A percentile compares a stretch with the other conserved stretches of the same genome.
phyloP scores from a whole-genome alignment of 305 asterid genomes.

The Solanum hybrid region DNA sequence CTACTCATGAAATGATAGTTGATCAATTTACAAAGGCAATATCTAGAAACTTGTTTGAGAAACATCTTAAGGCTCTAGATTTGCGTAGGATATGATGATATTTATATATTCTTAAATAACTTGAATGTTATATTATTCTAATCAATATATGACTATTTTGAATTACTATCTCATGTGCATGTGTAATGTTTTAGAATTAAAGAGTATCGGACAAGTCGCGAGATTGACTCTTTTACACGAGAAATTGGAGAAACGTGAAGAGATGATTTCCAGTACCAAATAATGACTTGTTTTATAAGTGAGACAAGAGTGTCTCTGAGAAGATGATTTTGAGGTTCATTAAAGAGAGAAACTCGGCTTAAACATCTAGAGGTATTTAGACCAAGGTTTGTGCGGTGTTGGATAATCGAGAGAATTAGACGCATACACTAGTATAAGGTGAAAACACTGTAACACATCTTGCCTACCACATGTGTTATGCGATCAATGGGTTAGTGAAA shows the following conservation, averaged over 20 bases:
- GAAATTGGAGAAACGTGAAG: neutral
- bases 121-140: neutral
- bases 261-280: neutral
- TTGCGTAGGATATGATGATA: neutral
- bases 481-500: neutral
- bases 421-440: neutral
- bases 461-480: neutral
- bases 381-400: neutral
- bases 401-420: neutral
- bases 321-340: neutral
- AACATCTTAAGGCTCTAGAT: neutral
- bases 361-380: neutral
- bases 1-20: neutral
- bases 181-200: neutral
- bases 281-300: neutral
- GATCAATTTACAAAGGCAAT: too few relatives aligned
- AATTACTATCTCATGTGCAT: neutral
- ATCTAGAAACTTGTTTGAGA: neutral
- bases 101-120: too few relatives aligned
- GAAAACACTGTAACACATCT: neutral
- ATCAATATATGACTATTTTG: neutral
- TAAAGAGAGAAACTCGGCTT: neutral
- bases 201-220: neutral
- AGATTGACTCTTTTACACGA: neutral
- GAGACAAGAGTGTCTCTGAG: neutral